These are phyloP conservation scores for Cyberlindnera euphorbiiphila DNA, from an alignment of 805 yeast species.

Conservation along the genomic window DNA sequence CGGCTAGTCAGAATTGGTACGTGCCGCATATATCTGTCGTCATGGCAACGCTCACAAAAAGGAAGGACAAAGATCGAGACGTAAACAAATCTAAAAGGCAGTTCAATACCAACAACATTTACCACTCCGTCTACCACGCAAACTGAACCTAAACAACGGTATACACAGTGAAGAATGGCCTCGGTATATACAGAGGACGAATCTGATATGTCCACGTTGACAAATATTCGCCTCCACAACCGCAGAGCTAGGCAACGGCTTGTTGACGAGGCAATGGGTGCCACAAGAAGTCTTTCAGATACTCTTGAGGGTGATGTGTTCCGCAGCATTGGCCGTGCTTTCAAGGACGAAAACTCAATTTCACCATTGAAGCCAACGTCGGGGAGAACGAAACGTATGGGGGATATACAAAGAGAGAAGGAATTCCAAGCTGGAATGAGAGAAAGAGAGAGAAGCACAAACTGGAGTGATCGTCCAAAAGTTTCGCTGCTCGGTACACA, in stretches of 20 bases:
- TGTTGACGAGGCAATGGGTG: constrained; percentile 2
- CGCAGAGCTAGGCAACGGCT: constrained; percentile 18
- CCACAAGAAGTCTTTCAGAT: not conserved
- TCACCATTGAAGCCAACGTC: constrained; percentile 12
- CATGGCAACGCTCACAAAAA: no score
- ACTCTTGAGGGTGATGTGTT: constrained; percentile 4
- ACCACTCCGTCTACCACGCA: no score
- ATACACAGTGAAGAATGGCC: no score
- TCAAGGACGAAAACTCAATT: constrained; percentile 9
- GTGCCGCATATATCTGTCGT: no score
- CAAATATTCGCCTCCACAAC: constrained; percentile 21
- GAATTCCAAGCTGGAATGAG: constrained; percentile 1
- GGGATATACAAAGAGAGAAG: not conserved
- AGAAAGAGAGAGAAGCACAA: not conserved
- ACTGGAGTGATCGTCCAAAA: not conserved
- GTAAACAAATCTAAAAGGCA: no score
- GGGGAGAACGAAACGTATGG: not conserved
- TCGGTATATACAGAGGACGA: no score
- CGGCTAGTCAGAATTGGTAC: no score
- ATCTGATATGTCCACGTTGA: constrained; percentile 22
- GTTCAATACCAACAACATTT: no score
- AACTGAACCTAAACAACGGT: no score
- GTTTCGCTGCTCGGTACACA: constrained; percentile 4
- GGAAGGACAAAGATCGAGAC: no score
- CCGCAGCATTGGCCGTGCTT: constrained; percentile 1